Conservation (phyloP, 305 asterid species). For the Withania somnifera region DNA sequence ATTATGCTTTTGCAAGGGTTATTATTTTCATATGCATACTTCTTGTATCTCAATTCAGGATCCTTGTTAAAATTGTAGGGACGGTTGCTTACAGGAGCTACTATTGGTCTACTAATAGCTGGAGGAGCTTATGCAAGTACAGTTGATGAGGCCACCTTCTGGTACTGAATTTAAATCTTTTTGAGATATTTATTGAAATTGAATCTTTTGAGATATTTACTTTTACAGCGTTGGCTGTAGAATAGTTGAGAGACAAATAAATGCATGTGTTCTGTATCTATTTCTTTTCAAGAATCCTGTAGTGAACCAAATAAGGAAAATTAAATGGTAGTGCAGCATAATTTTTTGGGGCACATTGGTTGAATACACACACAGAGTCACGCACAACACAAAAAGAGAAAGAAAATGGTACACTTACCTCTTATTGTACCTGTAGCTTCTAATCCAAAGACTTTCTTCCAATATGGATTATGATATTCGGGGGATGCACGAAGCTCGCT, state of each 20-base stretch:
- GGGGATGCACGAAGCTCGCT: background rate
- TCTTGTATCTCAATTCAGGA: background rate
- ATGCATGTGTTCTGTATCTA: background rate
- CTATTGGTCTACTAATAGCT: constrained; percentile 77
- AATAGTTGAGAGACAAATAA: background rate
- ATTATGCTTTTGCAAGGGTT: background rate
- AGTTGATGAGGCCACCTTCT: constrained; percentile 96
- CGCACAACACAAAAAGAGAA: background rate
- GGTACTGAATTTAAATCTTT: constrained; percentile 37
- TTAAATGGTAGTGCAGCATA: background rate
- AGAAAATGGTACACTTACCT: background rate
- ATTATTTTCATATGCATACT: background rate
- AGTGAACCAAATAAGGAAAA: background rate
- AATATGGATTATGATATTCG: background rate
- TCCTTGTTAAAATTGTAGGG: constrained; percentile 51
- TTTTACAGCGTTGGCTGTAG: background rate
- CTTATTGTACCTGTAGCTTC: background rate
- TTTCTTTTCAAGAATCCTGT: background rate
- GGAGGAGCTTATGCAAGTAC: constrained; percentile 99
- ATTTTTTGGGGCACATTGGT: background rate
- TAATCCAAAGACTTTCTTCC: background rate
- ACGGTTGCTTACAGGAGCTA: constrained; percentile 73
- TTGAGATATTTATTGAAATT: background rate
- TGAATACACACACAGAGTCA: background rate
- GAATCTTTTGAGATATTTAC: background rate